Percentiles rank a stretch among this genome's conserved stretches.
phyloP scores from a whole-genome alignment of 116 monocot species.

The Cymodocea nodosa region DNA sequence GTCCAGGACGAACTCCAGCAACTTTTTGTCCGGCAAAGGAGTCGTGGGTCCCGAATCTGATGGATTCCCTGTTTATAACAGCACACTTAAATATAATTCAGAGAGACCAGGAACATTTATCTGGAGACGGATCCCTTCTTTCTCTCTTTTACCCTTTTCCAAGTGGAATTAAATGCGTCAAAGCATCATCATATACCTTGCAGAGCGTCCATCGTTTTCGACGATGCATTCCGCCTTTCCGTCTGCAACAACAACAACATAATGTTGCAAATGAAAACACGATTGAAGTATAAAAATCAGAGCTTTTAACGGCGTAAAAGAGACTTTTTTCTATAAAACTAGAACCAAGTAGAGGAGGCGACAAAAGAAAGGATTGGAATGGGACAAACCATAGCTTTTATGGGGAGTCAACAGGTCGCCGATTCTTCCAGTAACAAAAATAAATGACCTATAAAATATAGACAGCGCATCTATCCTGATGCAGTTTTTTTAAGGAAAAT shows the following conservation, averaged over 20 bases:
- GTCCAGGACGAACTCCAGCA: constrained; percentile 80
- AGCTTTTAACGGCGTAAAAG: no score
- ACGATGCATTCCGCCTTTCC: constrained; percentile 14
- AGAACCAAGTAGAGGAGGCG: no score
- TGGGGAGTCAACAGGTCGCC: no score
- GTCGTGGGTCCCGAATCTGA: constrained; percentile 35
- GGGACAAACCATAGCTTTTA: no score
- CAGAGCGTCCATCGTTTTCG: constrained; percentile 16
- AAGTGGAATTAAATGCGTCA: no score
- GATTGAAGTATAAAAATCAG: background rate
- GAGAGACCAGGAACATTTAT: constrained; percentile 2
- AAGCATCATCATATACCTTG: no score
- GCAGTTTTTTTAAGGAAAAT: no score
- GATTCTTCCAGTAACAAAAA: no score
- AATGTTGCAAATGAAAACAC: background rate
- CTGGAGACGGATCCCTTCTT: constrained; percentile 16
- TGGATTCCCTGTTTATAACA: constrained; percentile 22
- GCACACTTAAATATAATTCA: constrained; percentile 4
- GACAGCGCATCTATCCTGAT: no score
- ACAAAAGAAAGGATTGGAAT: no score
- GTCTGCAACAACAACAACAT: constrained; percentile 18
- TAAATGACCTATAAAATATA: no score
- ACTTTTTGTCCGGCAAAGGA: constrained; percentile 67
- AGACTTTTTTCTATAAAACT: no score
- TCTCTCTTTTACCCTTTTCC: constrained; percentile 7